These are phyloP conservation scores for Sporothrix luriei DNA, from an alignment of 2,329 filamentous ascomycete genomes.

Conservation along the genomic window DNA sequence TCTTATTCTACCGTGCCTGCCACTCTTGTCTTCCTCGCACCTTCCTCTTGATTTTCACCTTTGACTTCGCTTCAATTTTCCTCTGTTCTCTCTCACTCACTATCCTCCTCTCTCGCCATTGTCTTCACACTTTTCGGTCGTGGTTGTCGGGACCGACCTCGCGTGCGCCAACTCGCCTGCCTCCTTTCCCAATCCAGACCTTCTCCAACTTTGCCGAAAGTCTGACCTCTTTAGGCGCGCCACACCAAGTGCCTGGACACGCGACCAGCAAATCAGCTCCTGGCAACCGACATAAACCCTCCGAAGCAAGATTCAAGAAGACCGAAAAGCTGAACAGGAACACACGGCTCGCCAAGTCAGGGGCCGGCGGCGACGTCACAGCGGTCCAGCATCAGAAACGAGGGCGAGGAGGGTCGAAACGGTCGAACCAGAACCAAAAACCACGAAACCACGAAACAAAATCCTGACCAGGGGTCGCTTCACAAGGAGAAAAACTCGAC, in stretches of 20 bases:
- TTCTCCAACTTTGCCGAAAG: slow-evolving; percentile 20
- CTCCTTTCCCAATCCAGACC: slow-evolving; percentile 10
- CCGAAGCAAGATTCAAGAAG: background rate
- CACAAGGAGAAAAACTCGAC: slow-evolving; percentile 4
- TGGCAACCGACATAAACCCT: background rate
- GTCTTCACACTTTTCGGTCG: too few species aligned
- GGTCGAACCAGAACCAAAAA: background rate
- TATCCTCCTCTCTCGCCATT: background rate
- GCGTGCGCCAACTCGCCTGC: slow-evolving; percentile 11
- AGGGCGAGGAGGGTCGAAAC: background rate
- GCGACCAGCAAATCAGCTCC: slow-evolving; percentile 21
- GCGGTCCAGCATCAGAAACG: slow-evolving; percentile 7
- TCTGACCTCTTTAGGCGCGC: slow-evolving; percentile 20
- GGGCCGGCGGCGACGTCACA: slow-evolving; percentile 26
- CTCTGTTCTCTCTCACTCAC: background rate
- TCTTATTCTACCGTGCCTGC: background rate
- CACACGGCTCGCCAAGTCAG: background rate
- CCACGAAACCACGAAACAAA: background rate
- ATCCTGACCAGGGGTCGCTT: slow-evolving; percentile 1
- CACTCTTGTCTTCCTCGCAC: background rate
- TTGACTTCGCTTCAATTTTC: background rate
- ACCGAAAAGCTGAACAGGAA: background rate
- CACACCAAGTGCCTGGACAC: slow-evolving; percentile 6
- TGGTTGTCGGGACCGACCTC: background rate
- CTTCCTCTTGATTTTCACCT: background rate